These are phyloP conservation scores for Annona squamosa DNA, from an alignment of 164 flowering plant genomes.

Conservation along the genomic window DNA sequence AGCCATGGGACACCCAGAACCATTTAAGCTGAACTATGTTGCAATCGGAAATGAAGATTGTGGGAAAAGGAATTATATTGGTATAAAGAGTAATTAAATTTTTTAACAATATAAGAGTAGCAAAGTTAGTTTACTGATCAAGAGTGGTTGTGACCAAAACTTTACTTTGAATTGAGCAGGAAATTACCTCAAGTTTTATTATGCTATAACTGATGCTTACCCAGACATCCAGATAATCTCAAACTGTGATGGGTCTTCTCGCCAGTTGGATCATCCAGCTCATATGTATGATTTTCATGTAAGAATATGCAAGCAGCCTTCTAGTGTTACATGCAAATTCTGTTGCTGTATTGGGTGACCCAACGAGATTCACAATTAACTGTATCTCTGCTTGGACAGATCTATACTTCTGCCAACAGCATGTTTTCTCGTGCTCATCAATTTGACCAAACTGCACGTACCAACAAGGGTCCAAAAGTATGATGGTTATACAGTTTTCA, in stretches of 20 bases:
- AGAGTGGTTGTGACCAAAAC: not conserved
- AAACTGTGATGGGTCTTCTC: constrained; percentile 81
- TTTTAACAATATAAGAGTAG: not conserved
- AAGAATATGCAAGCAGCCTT: constrained; percentile 16
- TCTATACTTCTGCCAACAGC: constrained; percentile 51
- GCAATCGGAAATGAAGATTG: constrained; percentile 95
- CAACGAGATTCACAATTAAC: not conserved
- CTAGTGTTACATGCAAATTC: not conserved
- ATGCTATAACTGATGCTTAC: constrained; percentile 56
- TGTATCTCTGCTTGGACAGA: constrained; percentile 26
- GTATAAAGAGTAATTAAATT: constrained; percentile 25
- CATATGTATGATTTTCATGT: constrained; percentile 93
- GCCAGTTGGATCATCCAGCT: constrained; percentile 77
- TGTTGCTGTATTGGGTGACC: not conserved
- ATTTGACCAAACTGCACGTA: constrained; percentile 56
- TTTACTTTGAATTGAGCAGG: constrained; percentile 32
- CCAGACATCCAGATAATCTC: constrained; percentile 82
- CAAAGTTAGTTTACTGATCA: not conserved
- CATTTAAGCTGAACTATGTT: constrained; percentile 76
- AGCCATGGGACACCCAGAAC: constrained; percentile 89
- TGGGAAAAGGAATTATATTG: constrained; percentile 52
- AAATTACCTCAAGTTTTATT: constrained; percentile 75
- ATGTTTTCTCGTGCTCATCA: constrained; percentile 42
- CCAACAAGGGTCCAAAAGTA: constrained; percentile 71
- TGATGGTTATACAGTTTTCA: constrained; percentile 4